These are phyloP conservation scores for Syzygium grande DNA, from an alignment of 345 rosid genomes.

Conservation along the genomic window DNA sequence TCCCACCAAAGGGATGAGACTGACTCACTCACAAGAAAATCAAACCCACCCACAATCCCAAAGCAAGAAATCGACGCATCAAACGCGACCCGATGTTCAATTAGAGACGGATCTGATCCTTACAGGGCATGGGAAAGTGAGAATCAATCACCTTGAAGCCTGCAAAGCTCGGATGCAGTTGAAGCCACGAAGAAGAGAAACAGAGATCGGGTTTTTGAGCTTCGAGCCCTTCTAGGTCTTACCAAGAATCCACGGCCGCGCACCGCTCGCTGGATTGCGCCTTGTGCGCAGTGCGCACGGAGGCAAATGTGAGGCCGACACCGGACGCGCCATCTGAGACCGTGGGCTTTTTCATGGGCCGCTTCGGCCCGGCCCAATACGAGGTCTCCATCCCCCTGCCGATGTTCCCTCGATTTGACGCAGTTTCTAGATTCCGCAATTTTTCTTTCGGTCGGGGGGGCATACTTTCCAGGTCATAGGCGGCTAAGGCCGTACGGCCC, in stretches of 20 bases:
- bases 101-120: not conserved
- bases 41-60: not conserved
- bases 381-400: not conserved
- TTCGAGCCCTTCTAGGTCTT: not conserved
- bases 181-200: not conserved
- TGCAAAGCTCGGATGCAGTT: not conserved
- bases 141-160: not conserved
- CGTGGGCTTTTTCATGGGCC: not conserved
- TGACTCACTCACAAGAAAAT: not conserved
- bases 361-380: not conserved
- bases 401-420: not conserved
- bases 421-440: not conserved
- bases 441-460: not conserved
- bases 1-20: not conserved
- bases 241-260: not conserved
- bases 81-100: not conserved
- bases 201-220: not conserved
- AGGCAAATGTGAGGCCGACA: not conserved
- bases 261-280: not conserved
- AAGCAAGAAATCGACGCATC: not conserved
- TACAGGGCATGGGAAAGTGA: not conserved
- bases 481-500: not conserved
- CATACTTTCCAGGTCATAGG: conserved; percentile 5
- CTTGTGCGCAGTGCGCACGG: not conserved
- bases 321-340: not conserved